A percentile compares a stretch with the other conserved stretches of the same genome.
phyloP scores from a whole-genome alignment of 306 rosid species.

The Cicer judaicum region DNA sequence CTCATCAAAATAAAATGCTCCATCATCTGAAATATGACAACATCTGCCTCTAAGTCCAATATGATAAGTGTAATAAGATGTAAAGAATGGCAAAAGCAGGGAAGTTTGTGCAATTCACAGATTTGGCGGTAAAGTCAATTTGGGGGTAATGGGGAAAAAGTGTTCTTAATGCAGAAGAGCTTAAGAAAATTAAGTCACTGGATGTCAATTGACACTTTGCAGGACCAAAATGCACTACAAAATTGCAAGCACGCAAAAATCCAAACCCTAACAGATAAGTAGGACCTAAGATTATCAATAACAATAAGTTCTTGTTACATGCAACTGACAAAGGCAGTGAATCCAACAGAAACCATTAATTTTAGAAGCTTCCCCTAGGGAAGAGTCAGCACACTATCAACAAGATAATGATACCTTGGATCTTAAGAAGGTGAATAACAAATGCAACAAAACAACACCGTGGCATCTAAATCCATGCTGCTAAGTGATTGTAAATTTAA shows the following conservation, averaged over 20 bases:
- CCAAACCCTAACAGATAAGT: slow-evolving; percentile 33
- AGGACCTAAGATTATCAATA: slow-evolving; percentile 32
- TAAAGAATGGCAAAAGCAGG: slow-evolving; percentile 3
- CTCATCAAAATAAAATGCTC: slow-evolving; percentile 85
- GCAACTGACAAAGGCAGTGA: slow-evolving; percentile 4
- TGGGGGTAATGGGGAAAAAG: neutral
- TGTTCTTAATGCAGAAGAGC: slow-evolving; percentile 32
- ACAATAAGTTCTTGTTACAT: slow-evolving; percentile 4
- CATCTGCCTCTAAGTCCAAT: slow-evolving; percentile 29
- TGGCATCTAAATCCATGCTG: slow-evolving; percentile 30
- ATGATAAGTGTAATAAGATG: slow-evolving; percentile 40
- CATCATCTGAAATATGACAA: slow-evolving; percentile 72
- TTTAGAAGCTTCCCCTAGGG: slow-evolving; percentile 21
- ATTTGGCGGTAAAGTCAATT: neutral
- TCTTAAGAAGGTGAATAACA: slow-evolving; percentile 13
- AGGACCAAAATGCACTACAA: slow-evolving; percentile 20
- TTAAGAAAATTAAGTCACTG: slow-evolving; percentile 34
- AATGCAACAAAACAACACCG: slow-evolving; percentile 32
- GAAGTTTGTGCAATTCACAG: slow-evolving; percentile 22
- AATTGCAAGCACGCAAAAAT: slow-evolving; percentile 4
- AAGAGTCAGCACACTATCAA: slow-evolving; percentile 15
- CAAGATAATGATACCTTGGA: slow-evolving; percentile 22
- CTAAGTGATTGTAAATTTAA: neutral
- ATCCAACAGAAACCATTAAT: slow-evolving; percentile 20
- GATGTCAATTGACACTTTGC: neutral